Percentiles rank a stretch among this genome's conserved stretches.
Evolutionary conservation across 108 stramenopile genomes (phyloP).

Genomic region (Skeletonema marinoi): DNA sequence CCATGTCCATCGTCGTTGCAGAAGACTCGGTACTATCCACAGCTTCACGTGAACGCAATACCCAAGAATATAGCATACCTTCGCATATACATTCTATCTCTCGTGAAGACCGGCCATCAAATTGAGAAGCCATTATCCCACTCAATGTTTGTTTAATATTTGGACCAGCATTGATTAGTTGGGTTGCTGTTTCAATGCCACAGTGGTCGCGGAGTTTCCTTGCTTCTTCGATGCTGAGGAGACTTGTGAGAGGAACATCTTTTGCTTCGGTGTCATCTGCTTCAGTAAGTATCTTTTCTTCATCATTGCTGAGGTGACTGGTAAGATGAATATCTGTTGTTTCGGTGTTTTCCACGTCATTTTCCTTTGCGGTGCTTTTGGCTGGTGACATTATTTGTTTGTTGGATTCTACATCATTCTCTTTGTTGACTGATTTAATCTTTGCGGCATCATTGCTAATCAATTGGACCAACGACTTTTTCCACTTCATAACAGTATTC

Average conservation of each 20-base stretch:
- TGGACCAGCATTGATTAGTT: conserved; percentile 13
- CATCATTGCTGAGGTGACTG: conserved; percentile 1
- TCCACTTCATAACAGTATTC: conserved; percentile 14
- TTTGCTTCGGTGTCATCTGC: background rate
- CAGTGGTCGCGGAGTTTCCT: conserved; percentile 6
- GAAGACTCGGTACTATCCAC: background rate
- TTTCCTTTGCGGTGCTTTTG: background rate
- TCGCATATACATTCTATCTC: conserved; percentile 14
- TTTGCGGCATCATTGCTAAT: background rate
- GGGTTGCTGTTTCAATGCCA: conserved; percentile 13
- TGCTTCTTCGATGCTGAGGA: conserved; percentile 10
- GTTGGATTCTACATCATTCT: background rate
- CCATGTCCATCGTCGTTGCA: background rate
- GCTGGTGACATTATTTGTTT: background rate
- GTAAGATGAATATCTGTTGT: background rate
- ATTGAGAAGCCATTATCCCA: conserved; percentile 1
- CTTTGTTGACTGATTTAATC: background rate
- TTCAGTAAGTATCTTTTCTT: conserved; percentile 3
- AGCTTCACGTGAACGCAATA: conserved; percentile 16
- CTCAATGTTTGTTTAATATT: background rate
- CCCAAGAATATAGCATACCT: conserved; percentile 33
- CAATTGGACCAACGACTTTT: background rate
- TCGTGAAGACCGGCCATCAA: background rate
- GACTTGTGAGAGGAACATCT: background rate
- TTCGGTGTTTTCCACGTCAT: background rate